A percentile compares a stretch with the other conserved stretches of the same genome.
These are phyloP conservation scores for Picochlorum sp. DNA, from an alignment of 139 green algal genomes.

Conservation along the genomic window DNA sequence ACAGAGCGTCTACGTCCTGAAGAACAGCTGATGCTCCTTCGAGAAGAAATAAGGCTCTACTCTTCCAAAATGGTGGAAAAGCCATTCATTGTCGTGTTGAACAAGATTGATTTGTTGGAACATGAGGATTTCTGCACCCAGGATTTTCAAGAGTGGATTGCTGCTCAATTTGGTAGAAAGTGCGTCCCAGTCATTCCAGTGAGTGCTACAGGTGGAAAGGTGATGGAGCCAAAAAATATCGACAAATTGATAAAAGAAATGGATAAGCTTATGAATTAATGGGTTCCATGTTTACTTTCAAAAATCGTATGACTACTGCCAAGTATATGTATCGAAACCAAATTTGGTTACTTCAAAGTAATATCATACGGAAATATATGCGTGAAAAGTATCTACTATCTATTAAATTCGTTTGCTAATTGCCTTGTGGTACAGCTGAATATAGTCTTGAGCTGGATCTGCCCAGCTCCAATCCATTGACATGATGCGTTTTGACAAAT, in stretches of 20 bases:
- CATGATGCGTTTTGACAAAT: slow-evolving; percentile 53
- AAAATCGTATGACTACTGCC: too few relatives aligned
- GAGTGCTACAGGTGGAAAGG: neutral
- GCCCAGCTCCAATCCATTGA: slow-evolving; percentile 90
- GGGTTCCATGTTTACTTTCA: neutral
- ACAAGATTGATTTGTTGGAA: slow-evolving; percentile 44
- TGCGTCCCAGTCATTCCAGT: neutral
- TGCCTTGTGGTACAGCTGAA: slow-evolving; percentile 92
- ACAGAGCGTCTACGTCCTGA: neutral
- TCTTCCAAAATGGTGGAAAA: slow-evolving; percentile 10
- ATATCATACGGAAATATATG: too few relatives aligned
- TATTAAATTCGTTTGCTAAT: too few relatives aligned
- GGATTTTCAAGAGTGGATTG: neutral
- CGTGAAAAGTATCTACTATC: too few relatives aligned
- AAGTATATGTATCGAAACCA: too few relatives aligned
- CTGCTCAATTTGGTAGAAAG: neutral
- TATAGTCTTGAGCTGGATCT: slow-evolving; percentile 84
- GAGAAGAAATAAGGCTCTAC: slow-evolving; percentile 43
- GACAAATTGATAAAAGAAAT: neutral
- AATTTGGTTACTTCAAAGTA: too few relatives aligned
- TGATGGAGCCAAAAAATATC: neutral
- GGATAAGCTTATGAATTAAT: neutral
- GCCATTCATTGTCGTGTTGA: slow-evolving; percentile 47
- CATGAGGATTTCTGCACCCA: neutral
- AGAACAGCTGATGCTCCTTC: slow-evolving; percentile 46